Percentiles rank a stretch among this genome's conserved stretches.
Evolutionary conservation across 306 rosid genomes (phyloP).

Genomic region (Crotalaria pallida): DNA sequence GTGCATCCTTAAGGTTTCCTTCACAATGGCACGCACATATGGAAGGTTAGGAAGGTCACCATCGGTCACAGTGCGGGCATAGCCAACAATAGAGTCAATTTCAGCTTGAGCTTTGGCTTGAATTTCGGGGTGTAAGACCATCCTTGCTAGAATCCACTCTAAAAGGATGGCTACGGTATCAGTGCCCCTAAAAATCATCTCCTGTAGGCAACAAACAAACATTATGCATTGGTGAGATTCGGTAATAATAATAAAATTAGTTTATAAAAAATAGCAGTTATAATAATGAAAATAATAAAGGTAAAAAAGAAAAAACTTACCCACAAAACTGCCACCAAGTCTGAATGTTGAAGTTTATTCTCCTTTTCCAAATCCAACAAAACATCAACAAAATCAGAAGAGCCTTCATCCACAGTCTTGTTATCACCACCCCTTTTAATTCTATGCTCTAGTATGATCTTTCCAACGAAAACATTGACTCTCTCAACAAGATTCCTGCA

Average conservation of each 20-base stretch:
- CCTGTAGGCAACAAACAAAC: constrained; percentile 35
- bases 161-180: constrained; percentile 81
- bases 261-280: too few species aligned
- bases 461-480: constrained; percentile 52
- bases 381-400: constrained; percentile 65
- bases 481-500: constrained; percentile 48
- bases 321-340: constrained; percentile 79
- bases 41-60: constrained; percentile 59
- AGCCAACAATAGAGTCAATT: constrained; percentile 39
- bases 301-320: constrained; percentile 19
- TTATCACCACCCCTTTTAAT: neutral
- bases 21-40: constrained; percentile 61
- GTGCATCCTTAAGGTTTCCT: constrained; percentile 76
- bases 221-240: too few species aligned
- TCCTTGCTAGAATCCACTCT: constrained; percentile 80
- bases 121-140: constrained; percentile 62
- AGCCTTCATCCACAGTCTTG: neutral
- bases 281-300: too few species aligned
- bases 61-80: constrained; percentile 24
- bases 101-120: constrained; percentile 56
- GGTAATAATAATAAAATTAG: too few species aligned
- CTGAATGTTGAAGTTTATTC: constrained; percentile 52
- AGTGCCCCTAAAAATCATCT: constrained; percentile 84
- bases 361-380: constrained; percentile 55
- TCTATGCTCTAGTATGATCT: constrained; percentile 48